Evolutionary conservation across 2,329 filamentous ascomycete species (phyloP).

Genomic region (Aspergillus nomiae): DNA sequence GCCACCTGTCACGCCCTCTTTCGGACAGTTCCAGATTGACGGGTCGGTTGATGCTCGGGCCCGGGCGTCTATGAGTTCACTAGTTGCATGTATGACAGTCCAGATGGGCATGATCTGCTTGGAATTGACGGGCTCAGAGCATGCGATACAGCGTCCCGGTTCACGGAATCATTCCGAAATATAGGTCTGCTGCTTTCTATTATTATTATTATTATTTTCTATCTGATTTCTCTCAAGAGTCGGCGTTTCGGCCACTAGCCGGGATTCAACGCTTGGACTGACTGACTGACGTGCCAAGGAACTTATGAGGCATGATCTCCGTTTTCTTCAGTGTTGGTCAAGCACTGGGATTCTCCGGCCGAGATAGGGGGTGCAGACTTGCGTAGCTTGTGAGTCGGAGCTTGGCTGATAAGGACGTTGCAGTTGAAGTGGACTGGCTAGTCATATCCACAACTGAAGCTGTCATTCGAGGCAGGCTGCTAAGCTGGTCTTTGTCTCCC

Average conservation of each 20-base stretch:
- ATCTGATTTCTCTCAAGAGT: background rate
- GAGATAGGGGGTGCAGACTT: background rate
- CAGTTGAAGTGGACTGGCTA: background rate
- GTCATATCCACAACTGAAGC: background rate
- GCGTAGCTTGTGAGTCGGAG: background rate
- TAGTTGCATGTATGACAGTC: background rate
- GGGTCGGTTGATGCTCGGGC: background rate
- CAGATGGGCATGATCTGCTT: background rate
- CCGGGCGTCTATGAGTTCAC: background rate
- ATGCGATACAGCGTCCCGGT: background rate
- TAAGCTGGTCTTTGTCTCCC: background rate
- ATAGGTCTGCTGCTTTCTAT: background rate
- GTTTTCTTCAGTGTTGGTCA: background rate
- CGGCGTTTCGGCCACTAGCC: background rate
- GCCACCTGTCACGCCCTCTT: background rate
- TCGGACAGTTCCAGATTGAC: constrained; percentile 2
- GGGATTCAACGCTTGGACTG: background rate
- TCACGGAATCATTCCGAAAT: background rate
- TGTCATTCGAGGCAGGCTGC: background rate
- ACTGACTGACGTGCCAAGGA: background rate
- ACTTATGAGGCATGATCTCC: background rate
- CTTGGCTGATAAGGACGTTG: background rate
- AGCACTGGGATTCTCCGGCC: background rate
- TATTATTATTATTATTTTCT: background rate
- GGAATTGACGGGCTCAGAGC: background rate